Percentiles rank a stretch among this genome's conserved stretches.
phyloP scores from a whole-genome alignment of 208 protist species.

The Herpetomonas samuelpessoai region DNA sequence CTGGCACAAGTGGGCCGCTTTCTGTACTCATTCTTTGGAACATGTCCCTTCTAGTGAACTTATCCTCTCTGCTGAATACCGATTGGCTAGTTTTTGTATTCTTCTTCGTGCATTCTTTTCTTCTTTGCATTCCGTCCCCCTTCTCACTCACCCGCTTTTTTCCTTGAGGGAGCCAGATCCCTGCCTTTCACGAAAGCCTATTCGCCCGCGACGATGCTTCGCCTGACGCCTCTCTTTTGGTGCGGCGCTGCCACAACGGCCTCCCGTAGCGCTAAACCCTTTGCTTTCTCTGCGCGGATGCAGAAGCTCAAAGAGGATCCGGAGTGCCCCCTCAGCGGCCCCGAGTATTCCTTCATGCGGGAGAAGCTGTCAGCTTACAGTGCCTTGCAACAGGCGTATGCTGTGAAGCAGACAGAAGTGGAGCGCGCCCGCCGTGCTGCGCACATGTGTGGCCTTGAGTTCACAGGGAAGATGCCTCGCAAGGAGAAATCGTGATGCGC shows the following conservation, averaged over 20 bases:
- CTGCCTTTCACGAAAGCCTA: no score
- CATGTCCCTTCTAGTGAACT: no score
- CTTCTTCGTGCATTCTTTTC: not conserved
- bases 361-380: conserved; percentile 65
- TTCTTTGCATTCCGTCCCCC: not conserved
- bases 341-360: conserved; percentile 65
- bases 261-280: conserved; percentile 2
- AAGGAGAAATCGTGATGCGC: conserved; percentile 8
- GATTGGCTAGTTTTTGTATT: not conserved
- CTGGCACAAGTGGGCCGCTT: not conserved
- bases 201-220: no score
- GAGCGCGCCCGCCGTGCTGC: conserved; percentile 73
- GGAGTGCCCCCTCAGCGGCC: conserved; percentile 32
- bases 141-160: not conserved
- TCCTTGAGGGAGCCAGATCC: no score
- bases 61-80: not conserved
- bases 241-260: not conserved
- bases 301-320: conserved; percentile 19
- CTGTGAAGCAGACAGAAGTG: conserved; percentile 85
- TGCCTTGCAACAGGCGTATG: conserved; percentile 62
- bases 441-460: conserved; percentile 81
- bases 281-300: conserved; percentile 30
- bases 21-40: not conserved
- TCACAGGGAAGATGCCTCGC: conserved; percentile 54
- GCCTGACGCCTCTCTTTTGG: not conserved